Percentiles rank a stretch among this genome's conserved stretches.
phyloP scores from a whole-genome alignment of 352 stramenopile genomes.

The Phytopythium cucurbitacearum region DNA sequence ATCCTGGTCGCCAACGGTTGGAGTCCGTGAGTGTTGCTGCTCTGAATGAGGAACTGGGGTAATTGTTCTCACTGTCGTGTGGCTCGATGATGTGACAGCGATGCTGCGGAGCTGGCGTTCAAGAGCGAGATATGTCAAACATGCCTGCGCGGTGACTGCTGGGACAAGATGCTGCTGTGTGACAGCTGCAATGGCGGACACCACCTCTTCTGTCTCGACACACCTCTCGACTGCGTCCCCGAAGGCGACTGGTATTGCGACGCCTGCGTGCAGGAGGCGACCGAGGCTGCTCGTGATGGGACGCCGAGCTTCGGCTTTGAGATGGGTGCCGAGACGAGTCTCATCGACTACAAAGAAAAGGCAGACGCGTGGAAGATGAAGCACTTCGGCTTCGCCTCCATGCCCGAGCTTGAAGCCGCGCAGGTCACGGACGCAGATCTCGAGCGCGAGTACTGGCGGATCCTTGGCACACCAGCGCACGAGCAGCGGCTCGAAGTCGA shows the following conservation, averaged over 20 bases:
- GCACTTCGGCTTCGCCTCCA: slow-evolving; percentile 50
- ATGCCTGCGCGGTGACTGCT: slow-evolving; percentile 81
- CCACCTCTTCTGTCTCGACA: slow-evolving; percentile 75
- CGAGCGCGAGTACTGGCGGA: slow-evolving; percentile 87
- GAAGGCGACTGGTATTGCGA: slow-evolving; percentile 80
- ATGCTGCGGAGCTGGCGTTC: slow-evolving; percentile 63
- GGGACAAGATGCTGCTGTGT: slow-evolving; percentile 74
- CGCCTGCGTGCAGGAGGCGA: slow-evolving; percentile 54
- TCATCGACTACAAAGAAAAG: slow-evolving; percentile 79
- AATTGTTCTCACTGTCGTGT: slow-evolving; percentile 1
- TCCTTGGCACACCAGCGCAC: slow-evolving; percentile 73
- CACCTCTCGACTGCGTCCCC: slow-evolving; percentile 49
- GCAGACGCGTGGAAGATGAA: slow-evolving; percentile 75
- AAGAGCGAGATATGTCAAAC: slow-evolving; percentile 81
- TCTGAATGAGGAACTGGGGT: neutral
- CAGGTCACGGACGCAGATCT: slow-evolving; percentile 63
- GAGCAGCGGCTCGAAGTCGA: slow-evolving; percentile 85
- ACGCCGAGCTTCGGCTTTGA: slow-evolving; percentile 83
- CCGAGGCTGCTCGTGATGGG: slow-evolving; percentile 20
- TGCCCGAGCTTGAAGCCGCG: neutral
- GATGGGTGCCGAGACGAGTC: slow-evolving; percentile 76
- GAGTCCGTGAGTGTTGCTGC: slow-evolving; percentile 28
- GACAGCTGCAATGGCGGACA: slow-evolving; percentile 79
- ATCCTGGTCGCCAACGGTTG: slow-evolving; percentile 82
- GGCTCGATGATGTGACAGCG: slow-evolving; percentile 12